Evolutionary conservation across 768 basidiomycete species (phyloP), one percentile per base, ranked within the genome.

Genomic region (Aureoboletus auriporus): DNA sequence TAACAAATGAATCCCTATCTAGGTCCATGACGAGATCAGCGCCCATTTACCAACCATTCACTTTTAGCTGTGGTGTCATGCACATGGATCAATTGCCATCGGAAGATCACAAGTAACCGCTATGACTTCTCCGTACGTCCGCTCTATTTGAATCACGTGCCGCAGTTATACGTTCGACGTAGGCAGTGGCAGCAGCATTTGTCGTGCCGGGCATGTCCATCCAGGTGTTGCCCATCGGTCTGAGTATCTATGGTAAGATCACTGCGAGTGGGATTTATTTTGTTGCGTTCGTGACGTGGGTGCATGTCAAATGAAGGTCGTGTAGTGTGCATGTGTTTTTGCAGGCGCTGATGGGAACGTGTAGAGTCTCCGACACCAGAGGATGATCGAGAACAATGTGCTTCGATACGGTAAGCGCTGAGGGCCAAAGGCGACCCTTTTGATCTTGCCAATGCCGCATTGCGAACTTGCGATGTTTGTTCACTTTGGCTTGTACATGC

Each of bases 221-320:
- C 14, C 77, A 80, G 36, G 89, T 92, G 5, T 73, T 91, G 31
- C 90, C 90, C 0, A 82, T 93, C 54, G 90, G 90, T 54, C 75
- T 93, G 37, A 87, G 85, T 44, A 77, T 93, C 9, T 92, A 88
- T 61, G 88, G 84, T 39, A 90, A 89, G 53, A 84, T 95, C 50
- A 89, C 89, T 28, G 85, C 86, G 7, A 84, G 93, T 57, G 86
- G 85, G 14, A 65, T 95, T 56, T 81, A 86, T 52, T 81, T 89
- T 20, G 87, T 94, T 49, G 84, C 79, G 43, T 71, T 91, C 65
- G 90, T 93, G 54, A 91, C 89, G 7, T 90, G 84, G 61, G 90
- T 93, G 74, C 80, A 92, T 40, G 82, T 89, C 26, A 87, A 85
- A 67, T 90, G 90, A 87, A 82, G 76, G 14, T n/a, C 13, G 10